Conservation (phyloP, 192 early-diverging fungal genomes). For the Lunasporangiospora selenospora region DNA sequence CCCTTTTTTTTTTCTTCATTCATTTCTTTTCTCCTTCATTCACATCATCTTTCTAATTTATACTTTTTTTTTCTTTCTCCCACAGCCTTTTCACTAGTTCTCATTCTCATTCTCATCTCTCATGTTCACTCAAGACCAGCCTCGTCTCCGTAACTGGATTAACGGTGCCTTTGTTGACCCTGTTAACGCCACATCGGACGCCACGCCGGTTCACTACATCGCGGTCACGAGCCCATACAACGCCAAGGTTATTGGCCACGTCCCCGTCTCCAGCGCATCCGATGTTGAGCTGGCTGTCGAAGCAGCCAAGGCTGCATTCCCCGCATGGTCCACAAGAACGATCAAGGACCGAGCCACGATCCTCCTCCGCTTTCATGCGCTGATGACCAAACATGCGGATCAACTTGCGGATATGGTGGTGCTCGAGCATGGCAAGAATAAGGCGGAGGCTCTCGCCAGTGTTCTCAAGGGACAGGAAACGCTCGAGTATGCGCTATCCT, state of each 20-base stretch:
- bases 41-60: background rate
- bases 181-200: conserved; percentile 3
- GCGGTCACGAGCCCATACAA: conserved; percentile 71
- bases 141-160: conserved; percentile 47
- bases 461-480: conserved; percentile 82
- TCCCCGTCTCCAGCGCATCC: conserved; percentile 60
- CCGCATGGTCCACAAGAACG: conserved; percentile 65
- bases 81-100: background rate
- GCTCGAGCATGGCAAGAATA: conserved; percentile 83
- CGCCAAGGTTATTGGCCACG: conserved; percentile 65
- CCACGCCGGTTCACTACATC: conserved; percentile 32
- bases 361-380: conserved; percentile 65
- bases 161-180: conserved; percentile 37
- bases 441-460: conserved; percentile 73
- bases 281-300: conserved; percentile 70
- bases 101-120: background rate
- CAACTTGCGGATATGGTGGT: conserved; percentile 78
- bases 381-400: conserved; percentile 60
- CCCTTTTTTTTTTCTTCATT: background rate
- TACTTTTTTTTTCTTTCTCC: too few relatives aligned
- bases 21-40: background rate
- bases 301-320: conserved; percentile 61
- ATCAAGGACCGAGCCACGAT: conserved; percentile 73
- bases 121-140: conserved; percentile 42
- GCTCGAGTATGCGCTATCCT: conserved; percentile 74